Conservation (phyloP, 2,329 filamentous ascomycete species). For the Madurella fahalii region DNA sequence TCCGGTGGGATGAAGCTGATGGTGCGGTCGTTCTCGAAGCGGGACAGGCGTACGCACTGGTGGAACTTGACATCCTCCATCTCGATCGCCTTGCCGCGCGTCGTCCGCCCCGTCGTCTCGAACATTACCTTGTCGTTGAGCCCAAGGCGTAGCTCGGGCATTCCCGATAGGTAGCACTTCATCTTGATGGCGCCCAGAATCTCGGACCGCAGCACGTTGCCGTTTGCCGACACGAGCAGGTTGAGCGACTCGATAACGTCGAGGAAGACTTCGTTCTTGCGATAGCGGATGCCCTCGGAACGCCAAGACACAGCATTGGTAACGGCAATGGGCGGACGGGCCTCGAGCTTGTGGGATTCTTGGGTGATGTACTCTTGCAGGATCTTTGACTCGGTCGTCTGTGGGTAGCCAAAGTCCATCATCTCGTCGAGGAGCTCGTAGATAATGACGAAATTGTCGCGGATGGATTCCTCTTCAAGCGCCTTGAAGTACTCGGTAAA, state of each 20-base stretch:
- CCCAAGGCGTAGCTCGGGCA: constrained; percentile 91
- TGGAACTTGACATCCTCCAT: constrained; percentile 99
- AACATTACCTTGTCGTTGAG: constrained; percentile 99
- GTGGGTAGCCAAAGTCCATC: constrained; percentile 99
- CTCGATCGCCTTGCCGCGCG: constrained; percentile 92
- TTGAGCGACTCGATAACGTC: constrained; percentile 97
- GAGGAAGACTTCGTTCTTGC: constrained; percentile 99
- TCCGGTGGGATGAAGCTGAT: constrained; percentile 99
- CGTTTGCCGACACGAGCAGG: constrained; percentile 86
- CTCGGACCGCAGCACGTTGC: constrained; percentile 92
- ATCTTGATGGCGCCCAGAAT: constrained; percentile 98
- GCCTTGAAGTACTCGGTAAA: constrained; percentile 99
- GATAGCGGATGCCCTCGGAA: constrained; percentile 94
- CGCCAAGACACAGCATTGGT: constrained; percentile 98
- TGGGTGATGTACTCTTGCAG: constrained; percentile 99
- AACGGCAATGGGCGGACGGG: constrained; percentile 91
- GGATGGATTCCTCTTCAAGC: constrained; percentile 95
- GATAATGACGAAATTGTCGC: constrained; percentile 99
- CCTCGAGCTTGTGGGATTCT: constrained; percentile 97
- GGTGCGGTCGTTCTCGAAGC: constrained; percentile 97
- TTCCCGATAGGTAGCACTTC: constrained; percentile 98
- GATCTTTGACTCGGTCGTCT: constrained; percentile 98
- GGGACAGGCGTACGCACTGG: constrained; percentile 90
- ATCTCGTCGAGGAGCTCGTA: constrained; percentile 99
- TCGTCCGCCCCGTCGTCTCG: constrained; percentile 91